Evolutionary conservation across 441 rosid species (phyloP).

Genomic region (Brassica hybrid): DNA sequence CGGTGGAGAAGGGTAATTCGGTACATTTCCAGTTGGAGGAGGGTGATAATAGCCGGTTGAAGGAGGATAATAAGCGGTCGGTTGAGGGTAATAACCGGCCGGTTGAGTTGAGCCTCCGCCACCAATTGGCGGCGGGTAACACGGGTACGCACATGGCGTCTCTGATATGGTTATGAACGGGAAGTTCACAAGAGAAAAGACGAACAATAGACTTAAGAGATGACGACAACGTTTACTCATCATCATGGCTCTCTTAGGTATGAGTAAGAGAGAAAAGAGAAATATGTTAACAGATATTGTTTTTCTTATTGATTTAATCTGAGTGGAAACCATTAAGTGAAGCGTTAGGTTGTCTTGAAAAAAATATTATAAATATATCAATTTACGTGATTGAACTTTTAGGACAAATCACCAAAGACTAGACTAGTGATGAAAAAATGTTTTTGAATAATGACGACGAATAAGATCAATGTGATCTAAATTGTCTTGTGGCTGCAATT

Average conservation of each 20-base stretch:
- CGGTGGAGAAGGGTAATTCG: conserved; percentile 55
- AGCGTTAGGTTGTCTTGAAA: neutral
- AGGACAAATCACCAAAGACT: neutral
- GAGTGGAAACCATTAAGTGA: neutral
- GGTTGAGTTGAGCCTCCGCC: conserved; percentile 38
- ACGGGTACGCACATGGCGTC: conserved; percentile 68
- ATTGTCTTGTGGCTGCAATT: neutral
- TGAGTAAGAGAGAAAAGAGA: neutral
- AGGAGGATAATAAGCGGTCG: conserved; percentile 11
- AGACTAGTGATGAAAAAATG: neutral
- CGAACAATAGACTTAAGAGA: conserved; percentile 34
- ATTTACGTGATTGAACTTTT: neutral
- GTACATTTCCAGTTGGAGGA: conserved; percentile 54
- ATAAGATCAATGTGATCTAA: neutral
- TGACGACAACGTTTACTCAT: conserved; percentile 28
- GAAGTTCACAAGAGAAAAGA: conserved; percentile 22
- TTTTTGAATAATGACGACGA: neutral
- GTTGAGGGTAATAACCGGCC: conserved; percentile 21
- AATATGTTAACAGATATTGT: neutral
- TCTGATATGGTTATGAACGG: conserved; percentile 47
- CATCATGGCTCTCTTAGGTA: neutral
- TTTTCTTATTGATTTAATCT: neutral
- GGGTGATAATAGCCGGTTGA: conserved; percentile 48
- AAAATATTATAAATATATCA: neutral
- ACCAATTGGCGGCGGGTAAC: conserved; percentile 76